phyloP scores from a whole-genome alignment of 2,329 filamentous ascomycete species.

The Phialophora macrospora region DNA sequence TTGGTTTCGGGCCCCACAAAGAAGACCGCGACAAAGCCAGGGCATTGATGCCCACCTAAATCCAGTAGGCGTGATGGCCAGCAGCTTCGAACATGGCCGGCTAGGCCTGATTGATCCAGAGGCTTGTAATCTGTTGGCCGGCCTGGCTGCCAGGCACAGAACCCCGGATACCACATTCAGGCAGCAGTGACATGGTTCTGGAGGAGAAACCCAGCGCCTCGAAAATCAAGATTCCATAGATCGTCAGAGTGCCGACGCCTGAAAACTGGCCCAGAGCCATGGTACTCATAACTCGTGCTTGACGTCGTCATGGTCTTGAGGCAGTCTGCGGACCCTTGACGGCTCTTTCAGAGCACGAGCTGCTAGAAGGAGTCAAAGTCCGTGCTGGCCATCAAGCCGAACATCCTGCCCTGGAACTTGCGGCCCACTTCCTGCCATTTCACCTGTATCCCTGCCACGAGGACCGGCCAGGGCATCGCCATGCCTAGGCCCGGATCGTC shows the following conservation, averaged over 20 bases:
- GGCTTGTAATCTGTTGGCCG: not conserved
- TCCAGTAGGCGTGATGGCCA: not conserved
- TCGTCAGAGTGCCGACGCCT: conserved; percentile 41
- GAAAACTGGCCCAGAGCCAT: not conserved
- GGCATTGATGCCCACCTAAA: conserved; percentile 48
- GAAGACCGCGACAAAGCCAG: conserved; percentile 45
- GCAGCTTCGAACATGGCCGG: not conserved
- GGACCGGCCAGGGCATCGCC: conserved; percentile 54
- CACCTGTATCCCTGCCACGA: conserved; percentile 82
- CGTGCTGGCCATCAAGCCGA: conserved; percentile 38
- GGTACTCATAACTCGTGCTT: not conserved
- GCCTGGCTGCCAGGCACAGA: conserved; percentile 6
- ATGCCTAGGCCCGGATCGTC: conserved; percentile 65
- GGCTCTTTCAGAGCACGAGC: not conserved
- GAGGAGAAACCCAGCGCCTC: conserved; percentile 44
- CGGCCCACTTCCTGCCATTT: conserved; percentile 69
- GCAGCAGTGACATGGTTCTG: conserved; percentile 19
- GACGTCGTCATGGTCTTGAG: not conserved
- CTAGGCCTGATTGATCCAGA: not conserved
- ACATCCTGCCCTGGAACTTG: conserved; percentile 39
- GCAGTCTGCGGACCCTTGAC: not conserved
- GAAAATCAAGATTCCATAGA: conserved; percentile 50
- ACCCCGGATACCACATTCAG: conserved; percentile 20
- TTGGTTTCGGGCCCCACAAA: conserved; percentile 47
- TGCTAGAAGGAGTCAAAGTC: conserved; percentile 34